Conservation (phyloP, 768 basidiomycete species). For the Pluteus cervinus region DNA sequence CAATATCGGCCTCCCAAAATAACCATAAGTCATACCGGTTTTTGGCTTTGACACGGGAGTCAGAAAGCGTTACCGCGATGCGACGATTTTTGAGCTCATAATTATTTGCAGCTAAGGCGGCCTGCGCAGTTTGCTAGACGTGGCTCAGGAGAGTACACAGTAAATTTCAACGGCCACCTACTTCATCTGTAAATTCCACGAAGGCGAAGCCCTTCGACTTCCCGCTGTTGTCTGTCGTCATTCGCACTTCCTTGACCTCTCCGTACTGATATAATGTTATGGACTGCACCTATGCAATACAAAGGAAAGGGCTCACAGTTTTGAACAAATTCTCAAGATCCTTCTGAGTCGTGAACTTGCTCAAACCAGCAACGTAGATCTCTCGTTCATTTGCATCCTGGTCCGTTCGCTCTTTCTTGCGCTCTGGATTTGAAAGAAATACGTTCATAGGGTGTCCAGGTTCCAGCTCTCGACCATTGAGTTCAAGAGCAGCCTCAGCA, state of each 20-base stretch:
- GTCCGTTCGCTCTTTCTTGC: conserved; percentile 87
- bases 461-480: conserved; percentile 74
- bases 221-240: conserved; percentile 67
- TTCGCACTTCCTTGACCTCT: conserved; percentile 70
- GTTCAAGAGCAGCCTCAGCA: conserved; percentile 72
- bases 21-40: too few relatives aligned
- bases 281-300: background rate
- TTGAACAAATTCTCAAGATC: conserved; percentile 80
- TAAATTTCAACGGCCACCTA: too few relatives aligned
- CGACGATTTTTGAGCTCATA: conserved; percentile 85
- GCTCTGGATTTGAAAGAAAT: conserved; percentile 83
- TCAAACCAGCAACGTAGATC: conserved; percentile 83
- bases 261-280: conserved; percentile 56
- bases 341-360: conserved; percentile 65
- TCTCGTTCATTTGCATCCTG: conserved; percentile 79
- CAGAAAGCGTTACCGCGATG: conserved; percentile 71
- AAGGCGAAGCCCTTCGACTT: conserved; percentile 85
- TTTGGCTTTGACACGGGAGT: too few relatives aligned
- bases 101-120: conserved; percentile 77
- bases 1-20: too few relatives aligned
- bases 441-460: conserved; percentile 67
- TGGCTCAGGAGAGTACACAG: background rate
- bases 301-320: conserved; percentile 40
- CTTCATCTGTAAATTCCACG: conserved; percentile 84
- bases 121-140: conserved; percentile 58